Base-by-base conservation (phyloP, 306 rosid species). In the Dalbergia oliveri region DNA sequence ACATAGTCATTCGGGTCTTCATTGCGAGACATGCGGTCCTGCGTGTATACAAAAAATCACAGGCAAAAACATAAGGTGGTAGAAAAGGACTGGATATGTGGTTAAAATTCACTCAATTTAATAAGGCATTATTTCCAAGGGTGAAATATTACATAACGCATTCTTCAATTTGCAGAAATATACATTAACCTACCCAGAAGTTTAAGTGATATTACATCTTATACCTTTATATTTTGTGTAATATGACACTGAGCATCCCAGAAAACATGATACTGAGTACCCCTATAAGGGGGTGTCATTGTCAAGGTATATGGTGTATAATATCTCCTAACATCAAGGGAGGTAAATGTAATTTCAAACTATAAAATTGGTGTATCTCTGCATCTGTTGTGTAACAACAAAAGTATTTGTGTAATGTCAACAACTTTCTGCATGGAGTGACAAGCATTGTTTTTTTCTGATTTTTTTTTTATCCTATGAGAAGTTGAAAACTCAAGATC, bases 11-110 rank as follows among this genome's bases (percentile, higher is more conserved):
- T 89, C 4, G 89, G 88, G 81, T 93, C 92, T 12, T 93, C 94
- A 6, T 21, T 90, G 47, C 98, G 98, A 80, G 98, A 84, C 99
- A 95, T 95, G 78, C 84, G 91, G 66, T 90, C 94, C 99, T 95
- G 88, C 89, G 77, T 11, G 35, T 64, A 11, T 26, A 62, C 9
- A 45, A 67, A 18, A 82, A 34, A 18, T 81, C 23, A 58, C 18
- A 44, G 6, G 60, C 33, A 33, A 45, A 47, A 11, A 11, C 23
- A 16, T 39, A 26, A 75, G 79, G 56, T 12, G 10, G 44, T 18
- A 41, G 64, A 15, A 71, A 49, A 65, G 73, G 73, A 37, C 7
- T 21, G 44, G 11, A 10, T 18, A 39, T 18, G 57, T 51, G 51
- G 51, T 45, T 44, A 77, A 16, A 63, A 60, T 4, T 50, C 16